phyloP scores from a whole-genome alignment of 2,329 filamentous ascomycete species.

The Fusarium clavum region DNA sequence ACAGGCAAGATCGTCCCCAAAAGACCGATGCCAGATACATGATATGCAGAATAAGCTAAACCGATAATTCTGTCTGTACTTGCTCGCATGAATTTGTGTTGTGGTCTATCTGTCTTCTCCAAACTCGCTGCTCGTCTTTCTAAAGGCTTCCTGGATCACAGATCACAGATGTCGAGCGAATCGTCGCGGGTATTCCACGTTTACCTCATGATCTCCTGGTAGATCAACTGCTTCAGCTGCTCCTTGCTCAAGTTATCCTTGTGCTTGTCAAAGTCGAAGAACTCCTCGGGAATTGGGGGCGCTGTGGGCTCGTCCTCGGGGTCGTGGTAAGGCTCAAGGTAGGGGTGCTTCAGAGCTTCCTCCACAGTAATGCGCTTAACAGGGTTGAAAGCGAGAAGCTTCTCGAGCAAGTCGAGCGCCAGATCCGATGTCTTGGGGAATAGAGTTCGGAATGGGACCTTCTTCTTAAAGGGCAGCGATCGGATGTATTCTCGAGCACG shows the following conservation, averaged over 20 bases:
- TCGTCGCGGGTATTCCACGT: constrained; percentile 8
- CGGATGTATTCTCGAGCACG: constrained; percentile 98
- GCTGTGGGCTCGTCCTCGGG: constrained; percentile 98
- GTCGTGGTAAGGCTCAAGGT: constrained; percentile 98
- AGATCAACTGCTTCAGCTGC: constrained; percentile 96
- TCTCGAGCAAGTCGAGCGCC: constrained; percentile 93
- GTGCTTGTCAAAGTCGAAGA: constrained; percentile 99
- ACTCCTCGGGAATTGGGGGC: constrained; percentile 96
- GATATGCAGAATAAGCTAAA: constrained; percentile 28
- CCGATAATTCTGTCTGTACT: constrained; percentile 23
- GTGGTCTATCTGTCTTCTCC: constrained; percentile 41
- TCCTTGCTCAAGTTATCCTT: constrained; percentile 99
- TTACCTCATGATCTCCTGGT: constrained; percentile 89
- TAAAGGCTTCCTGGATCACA: constrained; percentile 19
- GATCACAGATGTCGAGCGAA: constrained; percentile 17
- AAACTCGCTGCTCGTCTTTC: constrained; percentile 22
- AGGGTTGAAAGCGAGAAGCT: constrained; percentile 96
- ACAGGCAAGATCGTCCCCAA: constrained; percentile 19
- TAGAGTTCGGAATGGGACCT: constrained; percentile 95
- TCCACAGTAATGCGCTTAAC: constrained; percentile 99
- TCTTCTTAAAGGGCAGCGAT: constrained; percentile 99
- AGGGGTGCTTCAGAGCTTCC: constrained; percentile 96
- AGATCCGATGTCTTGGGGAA: constrained; percentile 99
- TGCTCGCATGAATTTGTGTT: constrained; percentile 27
- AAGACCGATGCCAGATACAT: constrained; percentile 20